Evolutionary conservation across 2,329 filamentous ascomycete species (phyloP), one percentile per base, ranked within the genome.

Genomic region (Aspergillus vadensis): DNA sequence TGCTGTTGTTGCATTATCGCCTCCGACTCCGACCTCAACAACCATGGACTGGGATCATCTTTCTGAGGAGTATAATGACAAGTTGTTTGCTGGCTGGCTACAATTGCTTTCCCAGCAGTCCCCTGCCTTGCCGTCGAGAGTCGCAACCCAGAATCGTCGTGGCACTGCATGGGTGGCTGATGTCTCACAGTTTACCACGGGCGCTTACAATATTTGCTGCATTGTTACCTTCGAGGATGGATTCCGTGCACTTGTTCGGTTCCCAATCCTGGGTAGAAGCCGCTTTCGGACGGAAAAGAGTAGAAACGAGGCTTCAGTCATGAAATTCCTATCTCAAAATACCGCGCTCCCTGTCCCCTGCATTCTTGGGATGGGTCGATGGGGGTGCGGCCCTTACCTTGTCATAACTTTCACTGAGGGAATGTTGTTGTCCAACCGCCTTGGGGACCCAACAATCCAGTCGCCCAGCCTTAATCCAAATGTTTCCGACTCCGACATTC

Each of bases 141-240:
- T 58, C 6, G 48, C 55, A 7, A 52, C 12, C 21, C 38, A 58
- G 21, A 25, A 44, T 7, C 36, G 47, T 7, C 32, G 30, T 19
- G 47, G 55, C 6, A 23, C 41, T 10, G 15, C 55, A 9, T 15
- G 15, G 48, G 38, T 27, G 5, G 43, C 43, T 4, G 32, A 9
- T 9, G 47, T 27, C 14, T 51, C 55, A 27, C 21, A 48, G 9
- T 48, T 57, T n/a, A 57, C 23, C 12, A 51, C 36, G 8, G 47
- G 55, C n/a, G 30, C 55, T 17, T 52, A 6, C 15, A 41, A 38
- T 14, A 41, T 51, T 17, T 43, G 30, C 32, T 57, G 47, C 41
- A 38, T 23, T 2, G 55, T 57, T 15, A 30, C 55, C 2, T 57
- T 57, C 15, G 55, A 51, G 2, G 55, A 57, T 50, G 55, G 36